Evolutionary conservation across 345 rosid species (phyloP), one percentile per base, ranked within the genome.

Genomic region (Garcia nutans): DNA sequence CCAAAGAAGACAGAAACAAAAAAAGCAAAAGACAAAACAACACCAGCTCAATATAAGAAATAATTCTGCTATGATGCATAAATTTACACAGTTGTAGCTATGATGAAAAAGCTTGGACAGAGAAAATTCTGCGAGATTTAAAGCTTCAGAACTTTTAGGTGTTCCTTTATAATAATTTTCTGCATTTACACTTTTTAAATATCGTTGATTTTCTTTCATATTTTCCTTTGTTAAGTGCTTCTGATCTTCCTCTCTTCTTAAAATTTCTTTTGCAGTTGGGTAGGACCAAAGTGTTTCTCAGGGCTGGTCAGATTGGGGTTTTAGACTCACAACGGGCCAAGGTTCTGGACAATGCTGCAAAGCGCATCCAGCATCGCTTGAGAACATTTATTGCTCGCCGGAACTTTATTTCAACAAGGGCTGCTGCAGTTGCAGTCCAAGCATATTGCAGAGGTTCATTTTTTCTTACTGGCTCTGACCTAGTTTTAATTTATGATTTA

Each of bases 231-330:
- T 69, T 50, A n/a, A 42, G 19, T 72, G 65, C 5, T 57, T 47
- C 50, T 70, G 58, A 12, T 74, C 65, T 78, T 31, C 20, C 5
- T 77, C 69, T 68, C 45, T 61, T 69, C 68, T 63, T 79, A 60
- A 62, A 66, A 33, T 59, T 58, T 71, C n/a, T 79, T 78, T 74
- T 83, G 82, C 88, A 96, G 99, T 80, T 93, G 83, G 99, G 99
- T n/a, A 88, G 77, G 88, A 90, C 90, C 63, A 96, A 93, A 84
- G 99, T 96, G 61, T 96, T 92, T 83, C 96, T 96, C 57, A 88
- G 99, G 84, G 94, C 98, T 81, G 97, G 99, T 78, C 98, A 96
- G 85, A 93, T 96, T 83, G 99, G 98, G 56, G 81, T 88, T 78
- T 88, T 96, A 74, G 98, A 96, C 80, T 84, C 89, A 8, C 91